These are phyloP conservation scores for Actinidia arguta DNA, from an alignment of 179 eudicot genomes.

Conservation along the genomic window DNA sequence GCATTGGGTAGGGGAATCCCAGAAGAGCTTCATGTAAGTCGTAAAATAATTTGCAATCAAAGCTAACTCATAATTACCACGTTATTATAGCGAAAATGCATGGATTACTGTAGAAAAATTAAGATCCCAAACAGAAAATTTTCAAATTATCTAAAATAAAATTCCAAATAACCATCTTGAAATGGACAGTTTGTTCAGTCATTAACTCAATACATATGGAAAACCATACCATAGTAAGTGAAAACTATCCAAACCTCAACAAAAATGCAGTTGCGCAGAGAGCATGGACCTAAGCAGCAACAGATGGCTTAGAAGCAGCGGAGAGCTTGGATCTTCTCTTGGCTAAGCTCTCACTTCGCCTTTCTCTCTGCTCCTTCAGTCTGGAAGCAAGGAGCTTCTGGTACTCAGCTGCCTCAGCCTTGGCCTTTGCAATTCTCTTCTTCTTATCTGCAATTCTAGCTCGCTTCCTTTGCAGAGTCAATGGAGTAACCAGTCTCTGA, in stretches of 20 bases:
- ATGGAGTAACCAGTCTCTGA: constrained; percentile 60
- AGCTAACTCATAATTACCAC: too few relatives aligned
- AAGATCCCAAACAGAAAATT: neutral
- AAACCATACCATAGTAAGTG: neutral
- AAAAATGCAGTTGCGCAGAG: neutral
- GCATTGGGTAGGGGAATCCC: too few relatives aligned
- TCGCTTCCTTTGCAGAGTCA: constrained; percentile 65
- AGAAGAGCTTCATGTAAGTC: too few relatives aligned
- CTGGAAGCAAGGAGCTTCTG: constrained; percentile 62
- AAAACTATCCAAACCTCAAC: neutral
- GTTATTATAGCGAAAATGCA: too few relatives aligned
- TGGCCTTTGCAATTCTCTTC: constrained; percentile 57
- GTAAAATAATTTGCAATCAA: too few relatives aligned
- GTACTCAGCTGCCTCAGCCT: constrained; percentile 64
- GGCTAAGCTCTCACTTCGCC: constrained; percentile 61
- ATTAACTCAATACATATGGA: neutral
- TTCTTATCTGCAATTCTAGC: constrained; percentile 63
- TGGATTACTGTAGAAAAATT: neutral
- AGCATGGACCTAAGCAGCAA: constrained; percentile 31
- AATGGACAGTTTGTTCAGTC: neutral
- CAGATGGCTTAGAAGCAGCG: constrained; percentile 50
- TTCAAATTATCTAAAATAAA: neutral
- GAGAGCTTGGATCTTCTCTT: constrained; percentile 65
- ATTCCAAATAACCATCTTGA: neutral
- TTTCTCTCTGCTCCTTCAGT: constrained; percentile 63